Conservation (phyloP, 345 rosid species). For the Pistacia integerrima region DNA sequence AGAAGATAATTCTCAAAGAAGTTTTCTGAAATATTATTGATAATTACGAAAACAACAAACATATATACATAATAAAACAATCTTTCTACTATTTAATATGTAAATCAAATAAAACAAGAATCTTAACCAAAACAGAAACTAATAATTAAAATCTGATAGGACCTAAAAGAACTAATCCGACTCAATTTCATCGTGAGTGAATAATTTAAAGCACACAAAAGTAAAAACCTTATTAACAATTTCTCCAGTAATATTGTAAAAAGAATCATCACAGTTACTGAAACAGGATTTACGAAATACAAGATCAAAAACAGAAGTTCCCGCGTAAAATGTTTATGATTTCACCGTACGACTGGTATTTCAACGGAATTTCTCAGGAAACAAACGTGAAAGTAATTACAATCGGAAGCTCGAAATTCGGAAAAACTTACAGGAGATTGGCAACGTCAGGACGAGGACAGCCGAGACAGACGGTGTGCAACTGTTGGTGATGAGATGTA, state of each 20-base stretch:
- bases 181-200: no score
- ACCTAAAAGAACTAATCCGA: no score
- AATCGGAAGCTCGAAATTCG: background rate
- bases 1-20: no score
- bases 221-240: no score
- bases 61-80: no score
- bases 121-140: no score
- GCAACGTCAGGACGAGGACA: conserved; percentile 19
- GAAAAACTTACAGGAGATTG: conserved; percentile 27
- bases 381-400: background rate
- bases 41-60: no score
- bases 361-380: conserved; percentile 1
- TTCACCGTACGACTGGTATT: background rate
- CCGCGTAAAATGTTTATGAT: background rate
- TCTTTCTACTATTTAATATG: no score
- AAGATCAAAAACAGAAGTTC: background rate
- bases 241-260: background rate
- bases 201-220: no score
- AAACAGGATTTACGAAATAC: background rate
- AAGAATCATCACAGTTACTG: background rate
- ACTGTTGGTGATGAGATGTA: conserved; percentile 21
- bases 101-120: no score
- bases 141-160: no score
- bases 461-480: conserved; percentile 23
- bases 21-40: no score